Evolutionary conservation across 257 asterid species (phyloP), one percentile per base, ranked within the genome.

Genomic region (Solanum sejunctum): DNA sequence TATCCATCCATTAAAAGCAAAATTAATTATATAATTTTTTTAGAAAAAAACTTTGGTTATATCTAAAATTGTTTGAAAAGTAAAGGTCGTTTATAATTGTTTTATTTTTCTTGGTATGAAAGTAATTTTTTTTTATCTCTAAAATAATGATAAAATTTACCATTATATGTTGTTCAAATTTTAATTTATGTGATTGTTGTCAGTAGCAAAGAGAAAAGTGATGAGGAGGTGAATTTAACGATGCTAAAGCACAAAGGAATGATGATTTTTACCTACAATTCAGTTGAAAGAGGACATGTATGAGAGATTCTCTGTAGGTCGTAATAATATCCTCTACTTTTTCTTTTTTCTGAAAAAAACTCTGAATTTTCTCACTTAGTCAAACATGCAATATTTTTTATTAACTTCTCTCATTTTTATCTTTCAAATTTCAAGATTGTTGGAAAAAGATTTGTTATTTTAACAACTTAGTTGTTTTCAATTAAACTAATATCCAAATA

Each of bases 261-360:
- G 84, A 89, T 89, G 87, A 89, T 91, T 84, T 85, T 87, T 83
- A 81, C 91, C 85, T 89, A 77, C 81, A 84, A 60, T 86, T 88
- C 91, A 81, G 86, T 86, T 88, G 87, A 82, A 81, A 70, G 52
- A 83, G 84, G 84, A 85, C 90, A 51, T 81, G 88, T 78, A 56
- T 47, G 17, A 85, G 81, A 87, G 84, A 67, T 69, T 72, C 88
- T 84, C 80, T 86, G 70, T 61, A 36, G 77, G 81, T 73, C 72
- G 78, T 86, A 84, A 82, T 84, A 81, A 87, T 84, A 84, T 58
- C 84, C 86, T 82, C 80, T 28, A 81, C 83, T 84, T 84, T 77
- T 71, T 77, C 69, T 57, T 84, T 89, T 80, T 58, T 86, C 75
- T 84, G 60, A 20, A 56, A 56, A 15, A 54, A 60, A 55, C 80